These are phyloP conservation scores for Raphanus sativus DNA, from an alignment of 345 rosid species.

Conservation along the genomic window DNA sequence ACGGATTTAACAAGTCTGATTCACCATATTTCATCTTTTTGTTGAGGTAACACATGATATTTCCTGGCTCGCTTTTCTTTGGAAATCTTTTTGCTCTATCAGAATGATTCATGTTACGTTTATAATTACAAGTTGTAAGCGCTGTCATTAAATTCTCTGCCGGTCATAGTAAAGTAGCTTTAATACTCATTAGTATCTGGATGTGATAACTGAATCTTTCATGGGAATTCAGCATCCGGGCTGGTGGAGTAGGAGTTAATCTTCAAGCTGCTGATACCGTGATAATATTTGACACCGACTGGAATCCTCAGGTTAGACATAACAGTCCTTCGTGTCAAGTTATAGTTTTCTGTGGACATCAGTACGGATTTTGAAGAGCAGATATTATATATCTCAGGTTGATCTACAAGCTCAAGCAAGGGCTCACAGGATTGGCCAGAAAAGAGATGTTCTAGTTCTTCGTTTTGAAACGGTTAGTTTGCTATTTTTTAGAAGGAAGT, in stretches of 20 bases:
- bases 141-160: neutral
- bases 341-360: neutral
- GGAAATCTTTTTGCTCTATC: neutral
- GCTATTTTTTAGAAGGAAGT: neutral
- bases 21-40: slow-evolving; percentile 84
- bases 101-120: neutral
- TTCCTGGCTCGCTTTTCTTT: neutral
- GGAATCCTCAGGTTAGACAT: slow-evolving; percentile 86
- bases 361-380: neutral
- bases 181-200: slow-evolving; percentile 9
- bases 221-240: slow-evolving; percentile 72
- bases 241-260: slow-evolving; percentile 97
- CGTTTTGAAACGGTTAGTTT: slow-evolving; percentile 83
- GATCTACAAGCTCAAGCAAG: slow-evolving; percentile 98
- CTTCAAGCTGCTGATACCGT: slow-evolving; percentile 98
- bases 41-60: slow-evolving; percentile 62
- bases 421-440: slow-evolving; percentile 96
- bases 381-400: slow-evolving; percentile 49
- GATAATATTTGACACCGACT: slow-evolving; percentile 89
- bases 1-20: slow-evolving; percentile 58
- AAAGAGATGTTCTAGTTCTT: slow-evolving; percentile 95
- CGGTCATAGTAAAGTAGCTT: slow-evolving; percentile 1
- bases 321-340: slow-evolving; percentile 20
- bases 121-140: neutral
- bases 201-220: slow-evolving; percentile 1